Base-by-base conservation (phyloP, 148 eudicot species). In the Nepenthes mirabilis region DNA sequence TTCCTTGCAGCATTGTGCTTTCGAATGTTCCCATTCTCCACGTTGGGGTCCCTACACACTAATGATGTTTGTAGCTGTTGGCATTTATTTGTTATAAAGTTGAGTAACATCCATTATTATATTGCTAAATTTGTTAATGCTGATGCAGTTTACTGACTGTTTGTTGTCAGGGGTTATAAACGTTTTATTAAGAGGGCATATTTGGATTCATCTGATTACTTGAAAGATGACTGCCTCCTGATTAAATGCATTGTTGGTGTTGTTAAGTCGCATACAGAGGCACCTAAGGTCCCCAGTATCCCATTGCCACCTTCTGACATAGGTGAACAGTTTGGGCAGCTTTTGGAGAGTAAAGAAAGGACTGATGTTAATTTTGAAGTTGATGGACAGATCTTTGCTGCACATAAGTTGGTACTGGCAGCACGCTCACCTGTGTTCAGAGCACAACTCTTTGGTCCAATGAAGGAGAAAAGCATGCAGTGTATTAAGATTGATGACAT, bases 371-470 rank as follows among this genome's bases (percentile, higher is more conserved):
- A 60, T 36, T 79, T 82, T 76, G 81, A 82, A 60, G 80, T 82
- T 59, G 80, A 71, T 64, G 83, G 76, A 11, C 80, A 82, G 73
- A 60, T 73, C 1, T 82, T 76, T 74, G 59, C 73, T 53, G 83
- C 79, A 11, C 86, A 82, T 68, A 76, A 67, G 59, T 60, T 79
- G 67, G 70, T 82, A 34, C 73, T 82, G 61, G 86, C 86, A 43
- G 80, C 80, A 45, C 83, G 83, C 13, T 82, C 83, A 14, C 86
- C 83, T 58, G 83, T 82, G 45, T 82, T 82, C 55, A 82, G 40
- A 63, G 83, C 83, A 49, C 86, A 82, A 33, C 72, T 82, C 47
- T 75, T 73, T 76, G 86, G 86, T 65, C 86, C 81, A 55, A 61
- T 79, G 83, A 82, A 72, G 64, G 83, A 82, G 65, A 65, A 67